Evolutionary conservation across 768 basidiomycete genomes (phyloP).

Genomic region (Lyophyllum atratum): DNA sequence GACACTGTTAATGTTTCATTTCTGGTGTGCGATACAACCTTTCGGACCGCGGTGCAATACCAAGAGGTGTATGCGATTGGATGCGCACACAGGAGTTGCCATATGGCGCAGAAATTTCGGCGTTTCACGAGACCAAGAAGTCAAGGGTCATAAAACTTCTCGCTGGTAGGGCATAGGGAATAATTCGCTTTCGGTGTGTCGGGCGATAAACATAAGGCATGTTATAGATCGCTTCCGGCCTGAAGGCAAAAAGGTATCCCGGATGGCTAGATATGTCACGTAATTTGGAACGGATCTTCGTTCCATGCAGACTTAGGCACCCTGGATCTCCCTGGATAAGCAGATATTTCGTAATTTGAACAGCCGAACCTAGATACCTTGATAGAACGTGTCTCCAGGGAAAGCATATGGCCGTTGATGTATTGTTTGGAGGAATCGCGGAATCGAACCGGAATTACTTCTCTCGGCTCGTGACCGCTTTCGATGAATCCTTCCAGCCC

Average conservation of each 20-base stretch:
- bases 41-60: not conserved
- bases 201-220: not conserved
- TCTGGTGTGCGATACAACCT: not conserved
- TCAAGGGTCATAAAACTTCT: not conserved
- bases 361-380: not conserved
- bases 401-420: not conserved
- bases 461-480: not conserved
- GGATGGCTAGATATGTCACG: not conserved
- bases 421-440: not conserved
- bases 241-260: not conserved
- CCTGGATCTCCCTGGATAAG: not conserved
- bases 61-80: not conserved
- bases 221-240: not conserved
- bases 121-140: not conserved
- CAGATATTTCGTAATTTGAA: not conserved
- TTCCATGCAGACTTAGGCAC: not conserved
- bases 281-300: conserved; percentile 10
- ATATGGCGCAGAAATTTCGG: not conserved
- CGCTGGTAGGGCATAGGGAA: not conserved
- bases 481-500: conserved; percentile 1
- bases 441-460: conserved; percentile 9
- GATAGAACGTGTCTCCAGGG: not conserved
- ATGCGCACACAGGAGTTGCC: not conserved
- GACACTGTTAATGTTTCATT: not conserved
- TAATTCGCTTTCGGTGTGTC: not conserved